These are phyloP conservation scores for Coix lacrymajobi DNA, from an alignment of 176 grass and related monocot genomes.

Conservation along the genomic window DNA sequence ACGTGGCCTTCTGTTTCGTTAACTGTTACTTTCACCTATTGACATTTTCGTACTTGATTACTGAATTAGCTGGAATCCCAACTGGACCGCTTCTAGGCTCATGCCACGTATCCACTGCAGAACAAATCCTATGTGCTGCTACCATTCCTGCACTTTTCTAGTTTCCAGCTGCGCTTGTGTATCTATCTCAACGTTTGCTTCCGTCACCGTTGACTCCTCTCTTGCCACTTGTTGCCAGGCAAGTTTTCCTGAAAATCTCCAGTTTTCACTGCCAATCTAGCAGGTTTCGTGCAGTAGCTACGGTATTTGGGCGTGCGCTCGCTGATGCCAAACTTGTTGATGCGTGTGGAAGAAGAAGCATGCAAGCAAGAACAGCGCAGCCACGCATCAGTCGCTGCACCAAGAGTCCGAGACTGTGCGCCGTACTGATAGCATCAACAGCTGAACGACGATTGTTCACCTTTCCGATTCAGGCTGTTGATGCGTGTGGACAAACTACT, in stretches of 20 bases:
- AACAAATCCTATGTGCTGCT: not conserved
- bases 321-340: not conserved
- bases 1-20: not conserved
- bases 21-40: not conserved
- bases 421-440: not conserved
- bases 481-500: not conserved
- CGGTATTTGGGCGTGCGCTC: not conserved
- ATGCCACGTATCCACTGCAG: not conserved
- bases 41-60: too few relatives aligned
- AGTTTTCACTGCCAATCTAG: not conserved
- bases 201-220: not conserved
- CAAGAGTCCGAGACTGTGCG: not conserved
- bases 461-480: not conserved
- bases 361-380: not conserved
- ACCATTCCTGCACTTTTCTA: not conserved
- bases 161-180: not conserved
- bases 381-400: not conserved
- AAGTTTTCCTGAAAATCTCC: not conserved
- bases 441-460: not conserved
- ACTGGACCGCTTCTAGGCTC: not conserved
- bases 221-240: not conserved
- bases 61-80: not conserved
- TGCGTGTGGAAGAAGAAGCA: not conserved
- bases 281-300: not conserved
- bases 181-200: not conserved